These are phyloP conservation scores for Lasiosphaeria hispida DNA, from an alignment of 495 filamentous ascomycete species.

Conservation along the genomic window DNA sequence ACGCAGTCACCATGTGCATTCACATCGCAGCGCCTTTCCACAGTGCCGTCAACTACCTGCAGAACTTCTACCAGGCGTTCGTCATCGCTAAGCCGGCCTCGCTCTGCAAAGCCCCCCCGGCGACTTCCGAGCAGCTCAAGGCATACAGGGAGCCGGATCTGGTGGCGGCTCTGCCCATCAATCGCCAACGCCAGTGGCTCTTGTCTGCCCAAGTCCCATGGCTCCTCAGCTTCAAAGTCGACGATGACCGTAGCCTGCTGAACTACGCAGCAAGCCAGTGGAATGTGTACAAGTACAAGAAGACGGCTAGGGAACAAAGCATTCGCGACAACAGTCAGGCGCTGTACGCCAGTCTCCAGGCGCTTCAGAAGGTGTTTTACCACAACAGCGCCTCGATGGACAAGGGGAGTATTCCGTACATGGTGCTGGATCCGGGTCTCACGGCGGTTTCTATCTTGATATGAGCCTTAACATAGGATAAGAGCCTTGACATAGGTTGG, in stretches of 20 bases:
- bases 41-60: constrained; percentile 50
- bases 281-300: constrained; percentile 27
- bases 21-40: constrained; percentile 51
- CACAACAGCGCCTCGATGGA: constrained; percentile 29
- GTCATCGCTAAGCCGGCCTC: constrained; percentile 45
- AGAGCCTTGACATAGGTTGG: not conserved
- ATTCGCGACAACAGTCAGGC: constrained; percentile 24
- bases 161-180: constrained; percentile 41
- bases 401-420: constrained; percentile 38
- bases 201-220: constrained; percentile 43
- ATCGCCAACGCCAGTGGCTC: constrained; percentile 40
- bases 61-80: constrained; percentile 49
- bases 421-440: constrained; percentile 40
- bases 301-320: constrained; percentile 10
- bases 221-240: constrained; percentile 43
- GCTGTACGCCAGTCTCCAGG: constrained; percentile 27
- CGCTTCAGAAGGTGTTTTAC: constrained; percentile 24
- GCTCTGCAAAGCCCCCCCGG: constrained; percentile 35
- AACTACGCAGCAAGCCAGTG: constrained; percentile 39
- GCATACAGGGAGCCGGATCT: constrained; percentile 35
- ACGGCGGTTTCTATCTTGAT: constrained; percentile 44
- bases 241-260: constrained; percentile 36
- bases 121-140: constrained; percentile 24
- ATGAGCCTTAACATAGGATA: constrained; percentile 4
- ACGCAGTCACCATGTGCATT: constrained; percentile 65